These are phyloP conservation scores for Magnusiomyces sp. DNA, from an alignment of 1,139 yeast species.

Conservation along the genomic window DNA sequence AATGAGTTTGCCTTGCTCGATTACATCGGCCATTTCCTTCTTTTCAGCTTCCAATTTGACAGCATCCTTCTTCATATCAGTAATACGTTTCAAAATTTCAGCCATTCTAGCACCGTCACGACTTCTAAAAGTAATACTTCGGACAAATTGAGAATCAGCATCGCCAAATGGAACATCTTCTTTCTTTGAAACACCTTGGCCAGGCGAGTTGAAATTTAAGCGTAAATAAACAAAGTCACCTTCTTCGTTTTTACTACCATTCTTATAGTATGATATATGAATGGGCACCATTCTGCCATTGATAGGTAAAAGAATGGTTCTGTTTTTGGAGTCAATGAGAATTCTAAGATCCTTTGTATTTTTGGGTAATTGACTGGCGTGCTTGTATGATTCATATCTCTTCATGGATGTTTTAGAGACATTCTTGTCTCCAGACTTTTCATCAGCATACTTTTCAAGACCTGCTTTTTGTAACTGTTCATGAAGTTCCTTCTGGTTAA, in stretches of 20 bases:
- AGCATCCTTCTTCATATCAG: constrained; percentile 86
- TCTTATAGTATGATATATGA: constrained; percentile 88
- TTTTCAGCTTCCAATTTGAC: constrained; percentile 85
- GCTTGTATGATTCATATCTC: constrained; percentile 85
- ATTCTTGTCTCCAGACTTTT: constrained; percentile 41
- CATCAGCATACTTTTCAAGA: constrained; percentile 28
- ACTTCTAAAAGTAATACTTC: constrained; percentile 82
- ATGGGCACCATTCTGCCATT: constrained; percentile 97
- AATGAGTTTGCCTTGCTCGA: constrained; percentile 79
- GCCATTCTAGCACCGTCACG: constrained; percentile 88
- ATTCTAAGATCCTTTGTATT: constrained; percentile 77
- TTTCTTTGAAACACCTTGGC: constrained; percentile 59
- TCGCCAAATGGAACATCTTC: constrained; percentile 88
- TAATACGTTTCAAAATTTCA: constrained; percentile 82
- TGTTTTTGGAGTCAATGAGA: constrained; percentile 80
- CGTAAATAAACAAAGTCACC: constrained; percentile 90
- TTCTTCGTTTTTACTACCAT: constrained; percentile 92
- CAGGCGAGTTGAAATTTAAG: constrained; percentile 90
- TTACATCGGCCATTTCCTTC: constrained; percentile 90
- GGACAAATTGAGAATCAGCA: constrained; percentile 60
- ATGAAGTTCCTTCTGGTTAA: constrained; percentile 73
- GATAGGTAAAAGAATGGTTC: constrained; percentile 83
- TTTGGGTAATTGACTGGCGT: constrained; percentile 85
- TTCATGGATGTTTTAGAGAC: constrained; percentile 73
- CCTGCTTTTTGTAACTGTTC: constrained; percentile 85